These are phyloP conservation scores for Malania oleifera DNA, from an alignment of 164 flowering plant species.

Conservation along the genomic window DNA sequence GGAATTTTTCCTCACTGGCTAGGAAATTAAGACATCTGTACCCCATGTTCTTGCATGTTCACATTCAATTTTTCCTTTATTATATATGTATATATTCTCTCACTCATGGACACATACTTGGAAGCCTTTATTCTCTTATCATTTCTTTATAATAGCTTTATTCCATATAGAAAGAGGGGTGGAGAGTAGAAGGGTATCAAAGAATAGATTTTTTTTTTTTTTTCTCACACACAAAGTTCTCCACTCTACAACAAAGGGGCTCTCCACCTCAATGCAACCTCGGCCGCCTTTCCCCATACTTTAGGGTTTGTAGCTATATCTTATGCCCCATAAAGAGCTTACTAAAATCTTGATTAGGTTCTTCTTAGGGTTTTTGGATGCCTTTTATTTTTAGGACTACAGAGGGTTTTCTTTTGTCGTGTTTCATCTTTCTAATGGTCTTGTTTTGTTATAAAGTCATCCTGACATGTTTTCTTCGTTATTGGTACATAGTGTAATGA, in stretches of 20 bases:
- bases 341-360: background rate
- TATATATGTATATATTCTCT: background rate
- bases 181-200: constrained; percentile 22
- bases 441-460: no score
- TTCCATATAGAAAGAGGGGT: constrained; percentile 16
- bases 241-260: constrained; percentile 18
- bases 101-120: background rate
- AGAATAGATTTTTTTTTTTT: constrained; percentile 25
- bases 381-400: background rate
- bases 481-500: no score
- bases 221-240: constrained; percentile 18
- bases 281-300: constrained; percentile 9
- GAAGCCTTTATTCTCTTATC: constrained; percentile 2
- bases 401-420: no score
- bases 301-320: background rate
- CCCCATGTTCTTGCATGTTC: background rate
- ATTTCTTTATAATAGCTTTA: constrained; percentile 16
- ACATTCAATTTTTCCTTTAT: background rate
- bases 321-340: constrained; percentile 1
- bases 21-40: constrained; percentile 2
- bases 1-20: background rate
- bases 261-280: background rate
- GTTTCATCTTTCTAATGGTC: no score
- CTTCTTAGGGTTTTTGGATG: background rate
- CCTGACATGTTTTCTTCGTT: no score